Conservation (phyloP, 768 basidiomycete species). For the Lentinula aciculospora region DNA sequence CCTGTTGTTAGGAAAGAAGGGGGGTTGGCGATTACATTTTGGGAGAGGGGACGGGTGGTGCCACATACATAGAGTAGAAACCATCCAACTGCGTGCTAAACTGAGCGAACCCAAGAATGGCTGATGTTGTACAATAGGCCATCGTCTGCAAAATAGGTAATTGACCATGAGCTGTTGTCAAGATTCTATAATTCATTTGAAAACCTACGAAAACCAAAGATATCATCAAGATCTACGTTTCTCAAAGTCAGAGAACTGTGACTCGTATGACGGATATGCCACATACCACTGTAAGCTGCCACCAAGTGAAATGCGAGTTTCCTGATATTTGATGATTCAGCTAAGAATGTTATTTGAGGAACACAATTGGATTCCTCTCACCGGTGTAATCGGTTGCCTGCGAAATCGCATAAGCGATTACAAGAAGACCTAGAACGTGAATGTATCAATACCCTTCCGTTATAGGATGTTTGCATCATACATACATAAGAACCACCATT, state of each 20-base stretch:
- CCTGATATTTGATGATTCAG: neutral
- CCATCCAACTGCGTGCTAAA: slow-evolving; percentile 7
- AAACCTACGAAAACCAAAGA: slow-evolving; percentile 13
- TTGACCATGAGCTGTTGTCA: neutral
- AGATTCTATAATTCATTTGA: neutral
- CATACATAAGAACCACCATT: slow-evolving; percentile 16
- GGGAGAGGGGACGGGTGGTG: neutral
- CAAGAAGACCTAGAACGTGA: neutral
- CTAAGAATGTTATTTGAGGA: neutral
- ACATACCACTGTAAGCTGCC: slow-evolving; percentile 18
- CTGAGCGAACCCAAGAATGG: slow-evolving; percentile 14
- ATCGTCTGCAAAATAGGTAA: neutral
- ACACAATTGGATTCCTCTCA: neutral
- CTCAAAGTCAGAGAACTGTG: slow-evolving; percentile 12
- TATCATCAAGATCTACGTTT: slow-evolving; percentile 15
- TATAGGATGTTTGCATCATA: neutral
- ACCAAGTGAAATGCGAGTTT: slow-evolving; percentile 20
- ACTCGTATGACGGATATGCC: neutral
- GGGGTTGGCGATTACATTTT: slow-evolving; percentile 10
- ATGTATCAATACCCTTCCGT: neutral
- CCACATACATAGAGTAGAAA: slow-evolving; percentile 6
- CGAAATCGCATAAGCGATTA: neutral
- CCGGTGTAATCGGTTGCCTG: slow-evolving; percentile 22
- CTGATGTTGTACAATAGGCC: slow-evolving; percentile 6
- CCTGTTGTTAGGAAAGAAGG: slow-evolving; percentile 9